These are phyloP conservation scores for Paramyrothecium sp. DNA, from an alignment of 2,329 filamentous ascomycete species.

Conservation along the genomic window DNA sequence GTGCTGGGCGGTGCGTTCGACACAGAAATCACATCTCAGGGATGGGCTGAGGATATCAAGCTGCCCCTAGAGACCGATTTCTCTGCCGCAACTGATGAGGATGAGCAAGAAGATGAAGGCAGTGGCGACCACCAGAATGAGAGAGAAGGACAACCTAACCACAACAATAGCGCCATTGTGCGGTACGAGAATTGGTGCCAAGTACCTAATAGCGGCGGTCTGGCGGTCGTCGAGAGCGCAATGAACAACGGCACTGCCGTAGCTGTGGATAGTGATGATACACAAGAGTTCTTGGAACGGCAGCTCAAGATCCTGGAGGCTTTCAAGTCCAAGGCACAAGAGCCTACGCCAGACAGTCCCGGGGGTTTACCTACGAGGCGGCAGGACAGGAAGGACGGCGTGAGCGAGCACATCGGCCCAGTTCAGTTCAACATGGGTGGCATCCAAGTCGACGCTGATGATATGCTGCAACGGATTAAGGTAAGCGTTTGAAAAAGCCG, in stretches of 20 bases:
- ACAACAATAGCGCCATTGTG: constrained; percentile 60
- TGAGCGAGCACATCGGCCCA: constrained; percentile 83
- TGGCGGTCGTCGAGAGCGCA: constrained; percentile 37
- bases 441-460: constrained; percentile 92
- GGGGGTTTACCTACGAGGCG: constrained; percentile 18
- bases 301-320: constrained; percentile 76
- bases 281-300: constrained; percentile 72
- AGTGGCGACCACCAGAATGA: constrained; percentile 18
- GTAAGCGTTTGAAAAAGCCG: constrained; percentile 40
- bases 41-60: constrained; percentile 84
- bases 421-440: constrained; percentile 98
- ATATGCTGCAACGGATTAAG: constrained; percentile 85
- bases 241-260: constrained; percentile 34
- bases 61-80: constrained; percentile 35
- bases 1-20: constrained; percentile 91
- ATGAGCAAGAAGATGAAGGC: constrained; percentile 20
- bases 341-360: constrained; percentile 32
- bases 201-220: constrained; percentile 65
- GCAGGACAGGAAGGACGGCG: constrained; percentile 39
- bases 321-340: constrained; percentile 53
- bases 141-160: constrained; percentile 12
- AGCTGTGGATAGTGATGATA: constrained; percentile 50
- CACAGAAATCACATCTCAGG: constrained; percentile 79
- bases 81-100: constrained; percentile 16
- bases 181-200: constrained; percentile 79